These are phyloP conservation scores for Cadophora sp. DNA, from an alignment of 2,329 filamentous ascomycete species.

Conservation along the genomic window DNA sequence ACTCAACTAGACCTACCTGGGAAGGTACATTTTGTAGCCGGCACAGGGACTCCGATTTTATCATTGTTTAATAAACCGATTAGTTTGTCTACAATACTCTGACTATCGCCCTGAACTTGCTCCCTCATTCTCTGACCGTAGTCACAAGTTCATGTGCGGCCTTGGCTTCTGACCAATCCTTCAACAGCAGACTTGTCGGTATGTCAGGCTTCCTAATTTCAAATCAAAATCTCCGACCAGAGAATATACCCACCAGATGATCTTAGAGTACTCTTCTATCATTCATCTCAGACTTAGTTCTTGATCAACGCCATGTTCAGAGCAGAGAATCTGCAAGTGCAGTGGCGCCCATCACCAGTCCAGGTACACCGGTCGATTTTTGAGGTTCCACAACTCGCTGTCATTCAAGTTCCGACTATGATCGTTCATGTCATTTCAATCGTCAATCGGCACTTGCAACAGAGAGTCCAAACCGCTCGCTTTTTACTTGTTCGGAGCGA, in stretches of 20 bases:
- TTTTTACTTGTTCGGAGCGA: not conserved
- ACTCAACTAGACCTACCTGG: no score
- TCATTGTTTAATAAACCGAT: no score
- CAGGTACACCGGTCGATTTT: no score
- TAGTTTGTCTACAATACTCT: no score
- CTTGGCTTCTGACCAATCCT: not conserved
- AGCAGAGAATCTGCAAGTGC: not conserved
- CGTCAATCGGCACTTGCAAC: not conserved
- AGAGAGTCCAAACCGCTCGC: not conserved
- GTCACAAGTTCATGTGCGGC: no score
- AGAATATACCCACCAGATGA: not conserved
- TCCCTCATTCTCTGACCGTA: no score
- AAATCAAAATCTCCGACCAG: not conserved
- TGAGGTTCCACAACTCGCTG: not conserved
- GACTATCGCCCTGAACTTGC: no score
- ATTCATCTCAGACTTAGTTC: not conserved
- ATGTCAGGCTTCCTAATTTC: not conserved
- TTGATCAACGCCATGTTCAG: not conserved
- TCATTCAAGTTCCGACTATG: not conserved
- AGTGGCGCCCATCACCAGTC: not conserved
- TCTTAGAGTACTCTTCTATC: not conserved
- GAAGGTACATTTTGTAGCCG: no score
- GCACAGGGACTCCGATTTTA: no score
- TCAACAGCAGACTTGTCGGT: not conserved
- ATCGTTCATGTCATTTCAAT: not conserved